A percentile compares a stretch with the other conserved stretches of the same genome.
These are phyloP conservation scores for Aspergillus brunneoviolaceus DNA, from an alignment of 2,329 filamentous ascomycete genomes.

Conservation along the genomic window DNA sequence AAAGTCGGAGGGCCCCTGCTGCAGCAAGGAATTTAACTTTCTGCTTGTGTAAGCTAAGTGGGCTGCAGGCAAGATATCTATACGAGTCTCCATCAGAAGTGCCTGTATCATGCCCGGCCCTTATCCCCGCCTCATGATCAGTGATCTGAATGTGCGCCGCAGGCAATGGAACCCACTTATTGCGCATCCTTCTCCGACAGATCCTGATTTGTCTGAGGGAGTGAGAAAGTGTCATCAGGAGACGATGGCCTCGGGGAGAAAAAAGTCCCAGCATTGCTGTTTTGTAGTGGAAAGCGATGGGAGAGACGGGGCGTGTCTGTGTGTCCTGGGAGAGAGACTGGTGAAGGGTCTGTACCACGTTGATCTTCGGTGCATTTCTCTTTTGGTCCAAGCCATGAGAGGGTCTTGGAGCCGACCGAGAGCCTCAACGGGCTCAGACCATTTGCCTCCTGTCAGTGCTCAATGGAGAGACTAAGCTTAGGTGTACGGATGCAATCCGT, in stretches of 20 bases:
- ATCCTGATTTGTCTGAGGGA: background rate
- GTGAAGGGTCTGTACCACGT: background rate
- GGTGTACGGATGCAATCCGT: background rate
- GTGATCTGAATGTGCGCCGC: background rate
- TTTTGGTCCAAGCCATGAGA: background rate
- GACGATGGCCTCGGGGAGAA: background rate
- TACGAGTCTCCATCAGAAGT: background rate
- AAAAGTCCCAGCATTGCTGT: background rate
- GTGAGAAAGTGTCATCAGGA: conserved; percentile 4
- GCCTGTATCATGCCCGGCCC: background rate
- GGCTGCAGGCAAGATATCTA: background rate
- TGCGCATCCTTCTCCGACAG: background rate
- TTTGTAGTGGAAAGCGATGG: background rate
- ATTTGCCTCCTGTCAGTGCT: background rate
- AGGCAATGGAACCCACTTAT: background rate
- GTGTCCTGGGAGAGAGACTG: background rate
- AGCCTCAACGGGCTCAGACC: background rate
- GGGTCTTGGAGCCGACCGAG: background rate
- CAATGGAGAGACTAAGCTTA: background rate
- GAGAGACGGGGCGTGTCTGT: background rate
- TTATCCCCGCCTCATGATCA: conserved; percentile 1
- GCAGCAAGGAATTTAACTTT: background rate
- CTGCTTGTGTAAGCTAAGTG: background rate
- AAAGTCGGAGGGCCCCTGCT: background rate
- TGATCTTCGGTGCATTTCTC: background rate